Conservation (phyloP, 1,284 basidiomycete genomes). For the Irpex sp. region DNA sequence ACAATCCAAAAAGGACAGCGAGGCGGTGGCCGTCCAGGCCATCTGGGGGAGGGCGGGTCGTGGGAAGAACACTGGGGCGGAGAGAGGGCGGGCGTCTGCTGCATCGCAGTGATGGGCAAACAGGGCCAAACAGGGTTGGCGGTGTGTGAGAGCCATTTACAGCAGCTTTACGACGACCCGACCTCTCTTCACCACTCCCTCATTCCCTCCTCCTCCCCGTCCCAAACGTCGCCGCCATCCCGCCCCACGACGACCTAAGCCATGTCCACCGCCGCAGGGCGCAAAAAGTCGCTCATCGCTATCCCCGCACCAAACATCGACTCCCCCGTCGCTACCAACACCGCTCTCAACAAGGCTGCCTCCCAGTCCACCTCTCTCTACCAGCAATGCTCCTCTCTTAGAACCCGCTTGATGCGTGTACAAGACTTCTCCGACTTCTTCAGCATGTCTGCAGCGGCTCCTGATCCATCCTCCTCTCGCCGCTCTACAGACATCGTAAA, state of each 20-base stretch:
- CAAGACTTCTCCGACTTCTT: conserved; percentile 71
- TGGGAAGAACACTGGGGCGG: not conserved
- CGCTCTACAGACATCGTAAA: conserved; percentile 85
- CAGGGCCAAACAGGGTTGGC: conserved; percentile 12
- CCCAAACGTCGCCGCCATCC: conserved; percentile 5
- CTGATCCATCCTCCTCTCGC: conserved; percentile 50
- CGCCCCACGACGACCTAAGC: conserved; percentile 16
- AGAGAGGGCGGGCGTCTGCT: not conserved
- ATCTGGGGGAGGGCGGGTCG: not conserved
- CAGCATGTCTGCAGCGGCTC: conserved; percentile 39
- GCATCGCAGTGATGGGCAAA: conserved; percentile 3
- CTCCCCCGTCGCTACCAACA: conserved; percentile 71
- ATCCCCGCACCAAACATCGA: conserved; percentile 65
- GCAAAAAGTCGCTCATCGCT: conserved; percentile 80
- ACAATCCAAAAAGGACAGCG: not conserved
- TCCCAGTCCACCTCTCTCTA: conserved; percentile 81
- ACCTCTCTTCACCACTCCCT: conserved; percentile 13
- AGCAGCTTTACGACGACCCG: conserved; percentile 12
- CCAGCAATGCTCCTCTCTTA: conserved; percentile 80
- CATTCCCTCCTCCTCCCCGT: conserved; percentile 6
- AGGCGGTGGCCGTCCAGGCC: not conserved
- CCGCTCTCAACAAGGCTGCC: conserved; percentile 82
- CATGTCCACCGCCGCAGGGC: conserved; percentile 70
- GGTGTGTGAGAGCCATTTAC: conserved; percentile 12
- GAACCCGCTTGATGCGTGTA: conserved; percentile 71